Conservation (phyloP, 148 eudicot genomes). For the Suaeda aralocaspica region DNA sequence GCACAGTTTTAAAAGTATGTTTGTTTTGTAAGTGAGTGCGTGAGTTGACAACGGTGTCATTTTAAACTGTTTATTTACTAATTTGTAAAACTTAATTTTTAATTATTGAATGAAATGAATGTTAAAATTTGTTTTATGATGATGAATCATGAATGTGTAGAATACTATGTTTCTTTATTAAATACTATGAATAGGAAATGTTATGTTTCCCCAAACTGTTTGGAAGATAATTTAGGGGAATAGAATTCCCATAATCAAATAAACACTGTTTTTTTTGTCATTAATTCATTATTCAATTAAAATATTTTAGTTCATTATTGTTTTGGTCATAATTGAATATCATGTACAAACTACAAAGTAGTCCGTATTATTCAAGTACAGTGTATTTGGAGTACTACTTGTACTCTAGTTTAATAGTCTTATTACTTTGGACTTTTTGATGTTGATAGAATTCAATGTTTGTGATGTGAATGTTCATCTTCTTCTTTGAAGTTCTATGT, state of each 20-base stretch:
- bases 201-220: neutral
- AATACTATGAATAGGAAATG: neutral
- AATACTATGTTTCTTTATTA: neutral
- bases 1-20: slow-evolving; percentile 5
- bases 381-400: too few relatives aligned
- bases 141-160: neutral
- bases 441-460: too few relatives aligned
- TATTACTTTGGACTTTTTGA: too few relatives aligned
- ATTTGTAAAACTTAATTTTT: slow-evolving; percentile 1
- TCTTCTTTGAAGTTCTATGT: too few relatives aligned
- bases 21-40: too few relatives aligned
- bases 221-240: neutral
- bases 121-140: slow-evolving; percentile 3
- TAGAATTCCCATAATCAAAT: neutral
- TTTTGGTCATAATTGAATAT: too few relatives aligned
- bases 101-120: too few relatives aligned
- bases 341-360: too few relatives aligned
- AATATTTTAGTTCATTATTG: neutral
- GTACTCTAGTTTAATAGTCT: too few relatives aligned
- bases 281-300: neutral
- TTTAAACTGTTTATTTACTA: neutral
- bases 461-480: too few relatives aligned
- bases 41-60: neutral
- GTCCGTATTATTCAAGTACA: too few relatives aligned
- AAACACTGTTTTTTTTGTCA: neutral